Conservation (phyloP, 257 asterid species). For the Paraleonurus japonicus region DNA sequence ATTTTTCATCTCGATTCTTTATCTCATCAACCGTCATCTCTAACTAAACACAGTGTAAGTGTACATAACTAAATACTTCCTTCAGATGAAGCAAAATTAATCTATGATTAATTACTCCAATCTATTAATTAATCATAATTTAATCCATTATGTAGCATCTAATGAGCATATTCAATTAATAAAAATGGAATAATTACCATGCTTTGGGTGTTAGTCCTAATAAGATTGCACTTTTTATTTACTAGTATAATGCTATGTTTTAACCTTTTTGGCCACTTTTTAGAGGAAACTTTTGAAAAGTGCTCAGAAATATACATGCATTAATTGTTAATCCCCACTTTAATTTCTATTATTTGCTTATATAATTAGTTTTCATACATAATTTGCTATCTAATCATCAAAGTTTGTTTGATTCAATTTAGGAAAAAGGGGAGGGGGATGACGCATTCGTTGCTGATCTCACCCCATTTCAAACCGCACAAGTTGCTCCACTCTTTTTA, state of each 20-base stretch:
- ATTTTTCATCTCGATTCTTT: too few relatives aligned
- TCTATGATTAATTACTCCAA: neutral
- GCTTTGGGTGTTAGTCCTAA: constrained; percentile 39
- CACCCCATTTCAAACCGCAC: neutral
- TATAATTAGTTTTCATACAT: neutral
- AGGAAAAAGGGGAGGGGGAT: neutral
- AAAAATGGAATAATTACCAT: constrained; percentile 11
- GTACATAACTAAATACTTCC: neutral
- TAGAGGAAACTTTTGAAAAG: neutral
- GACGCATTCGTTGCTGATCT: neutral
- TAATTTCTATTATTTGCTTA: neutral
- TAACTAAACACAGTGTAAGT: too few relatives aligned
- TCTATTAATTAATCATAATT: neutral
- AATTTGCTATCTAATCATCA: neutral
- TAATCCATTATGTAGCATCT: neutral
- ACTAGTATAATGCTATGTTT: constrained; percentile 7
- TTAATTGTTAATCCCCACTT: neutral
- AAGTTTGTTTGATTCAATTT: constrained; percentile 1
- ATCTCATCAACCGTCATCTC: too few relatives aligned
- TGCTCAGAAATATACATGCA: neutral
- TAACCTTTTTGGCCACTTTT: constrained; percentile 11
- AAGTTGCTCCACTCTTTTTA: neutral
- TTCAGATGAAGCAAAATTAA: neutral
- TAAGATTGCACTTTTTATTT: constrained; percentile 35
- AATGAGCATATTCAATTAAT: constrained; percentile 7